Conservation (phyloP, 768 basidiomycete genomes). For the Russula brevipes region DNA sequence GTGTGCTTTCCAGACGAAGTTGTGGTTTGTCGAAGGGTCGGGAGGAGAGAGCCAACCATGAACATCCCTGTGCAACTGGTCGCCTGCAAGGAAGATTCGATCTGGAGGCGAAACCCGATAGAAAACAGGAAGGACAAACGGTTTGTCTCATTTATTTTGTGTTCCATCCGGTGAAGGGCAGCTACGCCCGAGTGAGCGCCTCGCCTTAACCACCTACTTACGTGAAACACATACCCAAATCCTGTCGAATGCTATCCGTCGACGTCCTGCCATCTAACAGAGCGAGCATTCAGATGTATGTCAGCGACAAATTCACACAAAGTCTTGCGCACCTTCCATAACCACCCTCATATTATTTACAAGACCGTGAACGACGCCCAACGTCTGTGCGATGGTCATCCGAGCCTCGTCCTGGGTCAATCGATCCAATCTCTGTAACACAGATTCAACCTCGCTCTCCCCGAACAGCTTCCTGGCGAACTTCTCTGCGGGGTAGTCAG, state of each 20-base stretch:
- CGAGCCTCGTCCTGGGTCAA: background rate
- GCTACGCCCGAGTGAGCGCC: background rate
- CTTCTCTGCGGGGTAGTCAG: background rate
- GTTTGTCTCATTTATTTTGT: background rate
- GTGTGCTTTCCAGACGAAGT: background rate
- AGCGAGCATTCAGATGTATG: background rate
- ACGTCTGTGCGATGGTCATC: background rate
- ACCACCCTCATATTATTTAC: background rate
- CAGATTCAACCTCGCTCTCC: background rate
- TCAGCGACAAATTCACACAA: background rate
- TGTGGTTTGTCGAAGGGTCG: background rate
- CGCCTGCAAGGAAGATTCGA: background rate
- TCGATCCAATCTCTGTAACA: background rate
- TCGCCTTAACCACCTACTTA: no score
- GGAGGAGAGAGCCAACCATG: background rate
- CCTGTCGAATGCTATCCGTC: background rate
- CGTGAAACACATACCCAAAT: background rate
- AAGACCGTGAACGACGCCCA: background rate
- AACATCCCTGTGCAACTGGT: background rate
- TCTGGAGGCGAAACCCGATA: no score
- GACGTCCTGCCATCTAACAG: background rate
- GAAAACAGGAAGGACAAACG: background rate
- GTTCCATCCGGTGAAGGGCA: background rate
- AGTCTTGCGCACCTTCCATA: background rate
- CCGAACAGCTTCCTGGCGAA: background rate